Evolutionary conservation across 495 filamentous ascomycete species (phyloP), one percentile per base, ranked within the genome.

Genomic region (Podospora didyma): DNA sequence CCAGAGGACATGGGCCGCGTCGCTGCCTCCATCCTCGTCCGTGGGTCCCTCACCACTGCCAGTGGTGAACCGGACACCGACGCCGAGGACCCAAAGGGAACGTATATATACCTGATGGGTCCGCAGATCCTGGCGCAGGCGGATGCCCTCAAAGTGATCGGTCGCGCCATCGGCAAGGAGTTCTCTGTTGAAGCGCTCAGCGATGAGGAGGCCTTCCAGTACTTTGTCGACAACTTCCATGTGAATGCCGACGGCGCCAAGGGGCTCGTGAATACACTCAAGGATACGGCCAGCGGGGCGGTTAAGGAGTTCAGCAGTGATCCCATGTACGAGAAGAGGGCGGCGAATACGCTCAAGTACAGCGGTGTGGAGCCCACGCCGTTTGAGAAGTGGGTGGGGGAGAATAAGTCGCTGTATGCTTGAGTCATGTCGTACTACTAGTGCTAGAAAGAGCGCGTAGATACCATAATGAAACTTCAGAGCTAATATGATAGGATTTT

Each of bases 1-100:
- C 53, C 59, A 0, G 53, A 42, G 31, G 63, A 65, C 42, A 59
- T 65, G 10, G 60, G 63, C 11, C 11, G 20, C 21, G 63, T 59
- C 0, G 16, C 9, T n/a, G 60, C 53, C 1, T 16, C 6, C 1
- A 3, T 62, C 7, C 20, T 62, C 4, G 63, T 34, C 22, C 1
- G 24, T 6, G 47, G 47, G 6, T 2, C 22, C 16, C 11, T 16
- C 24, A 19, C 14, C n/a, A 7, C n/a, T 31, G 21, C 9, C 5
- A 1, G 16, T 31, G 17, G 53, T 46, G 11, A 10, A n/a, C n/a
- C n/a, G n/a, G n/a, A n/a, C n/a, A n/a, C n/a, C n/a, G n/a, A n/a
- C n/a, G n/a, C n/a, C n/a, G n/a, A n/a, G n/a, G n/a, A n/a, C n/a
- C n/a, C n/a, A n/a, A n/a, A n/a, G n/a, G n/a, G n/a, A n/a, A n/a